Conservation (phyloP, 345 rosid species). For the Reutealis trisperma region DNA sequence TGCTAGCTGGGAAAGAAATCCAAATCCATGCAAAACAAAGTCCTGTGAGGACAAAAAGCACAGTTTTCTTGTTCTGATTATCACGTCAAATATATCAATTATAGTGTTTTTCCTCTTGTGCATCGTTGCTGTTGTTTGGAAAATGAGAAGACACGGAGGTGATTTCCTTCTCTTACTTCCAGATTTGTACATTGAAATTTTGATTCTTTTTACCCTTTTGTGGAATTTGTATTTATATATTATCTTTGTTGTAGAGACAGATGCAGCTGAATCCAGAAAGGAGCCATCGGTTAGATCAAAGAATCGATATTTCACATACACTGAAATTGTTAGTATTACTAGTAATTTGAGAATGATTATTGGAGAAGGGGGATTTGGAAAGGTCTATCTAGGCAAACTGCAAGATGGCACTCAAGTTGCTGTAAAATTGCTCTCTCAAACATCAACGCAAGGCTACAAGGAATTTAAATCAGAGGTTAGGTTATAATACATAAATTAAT, state of each 20-base stretch:
- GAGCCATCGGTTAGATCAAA: not conserved
- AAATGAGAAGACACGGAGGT: not conserved
- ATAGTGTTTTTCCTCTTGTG: too few relatives aligned
- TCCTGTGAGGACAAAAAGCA: not conserved
- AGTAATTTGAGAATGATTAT: slow-evolving; percentile 40
- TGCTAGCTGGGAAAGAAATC: not conserved
- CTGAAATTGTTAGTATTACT: slow-evolving; percentile 42
- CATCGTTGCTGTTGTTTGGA: too few relatives aligned
- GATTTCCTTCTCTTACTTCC: too few relatives aligned
- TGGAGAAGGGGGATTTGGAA: slow-evolving; percentile 59
- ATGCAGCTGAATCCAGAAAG: not conserved
- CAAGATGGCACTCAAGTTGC: slow-evolving; percentile 31
- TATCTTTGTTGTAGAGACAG: not conserved
- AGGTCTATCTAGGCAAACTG: slow-evolving; percentile 43
- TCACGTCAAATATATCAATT: not conserved
- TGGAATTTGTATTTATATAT: too few relatives aligned
- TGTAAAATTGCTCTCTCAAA: too few relatives aligned
- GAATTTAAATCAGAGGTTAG: too few relatives aligned
- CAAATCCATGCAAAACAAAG: not conserved
- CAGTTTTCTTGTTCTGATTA: not conserved
- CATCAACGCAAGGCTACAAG: too few relatives aligned
- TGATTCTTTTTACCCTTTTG: too few relatives aligned
- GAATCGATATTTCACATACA: slow-evolving; percentile 33
- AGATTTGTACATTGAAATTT: too few relatives aligned
- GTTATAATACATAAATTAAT: too few relatives aligned